phyloP scores from a whole-genome alignment of 768 basidiomycete genomes.

The Tylopilus felleus region DNA sequence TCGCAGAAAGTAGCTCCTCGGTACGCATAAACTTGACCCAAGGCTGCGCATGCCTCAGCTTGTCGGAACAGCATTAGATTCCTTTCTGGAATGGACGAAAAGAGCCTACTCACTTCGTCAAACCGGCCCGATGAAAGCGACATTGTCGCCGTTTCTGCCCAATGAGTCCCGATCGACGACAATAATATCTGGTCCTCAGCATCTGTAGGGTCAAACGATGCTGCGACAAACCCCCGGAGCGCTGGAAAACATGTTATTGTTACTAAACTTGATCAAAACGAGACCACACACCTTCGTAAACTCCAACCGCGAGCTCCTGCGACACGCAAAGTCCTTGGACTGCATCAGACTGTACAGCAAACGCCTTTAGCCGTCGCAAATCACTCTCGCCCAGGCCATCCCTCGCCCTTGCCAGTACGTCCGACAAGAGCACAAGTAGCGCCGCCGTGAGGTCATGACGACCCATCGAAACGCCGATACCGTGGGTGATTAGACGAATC shows the following conservation, averaged over 20 bases:
- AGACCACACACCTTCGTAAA: constrained; percentile 36
- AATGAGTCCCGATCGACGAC: constrained; percentile 41
- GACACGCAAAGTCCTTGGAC: constrained; percentile 37
- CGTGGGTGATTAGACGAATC: constrained; percentile 38
- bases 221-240: constrained; percentile 38
- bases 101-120: constrained; percentile 8
- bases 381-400: constrained; percentile 30
- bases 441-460: constrained; percentile 24
- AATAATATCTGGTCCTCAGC: constrained; percentile 39
- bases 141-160: constrained; percentile 31
- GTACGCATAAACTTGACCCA: constrained; percentile 59
- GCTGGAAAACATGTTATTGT: constrained; percentile 32
- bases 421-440: constrained; percentile 39
- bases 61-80: background rate
- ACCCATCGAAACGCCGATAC: constrained; percentile 23
- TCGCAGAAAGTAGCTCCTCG: constrained; percentile 39
- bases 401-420: constrained; percentile 33
- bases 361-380: constrained; percentile 37
- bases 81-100: background rate
- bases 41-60: constrained; percentile 12
- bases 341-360: constrained; percentile 34
- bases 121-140: constrained; percentile 10
- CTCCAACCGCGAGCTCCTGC: constrained; percentile 17
- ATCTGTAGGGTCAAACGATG: constrained; percentile 36
- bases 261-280: background rate